Evolutionary conservation across 495 filamentous ascomycete species (phyloP), one percentile per base, ranked within the genome.

Genomic region (Aspergillus baeticus): DNA sequence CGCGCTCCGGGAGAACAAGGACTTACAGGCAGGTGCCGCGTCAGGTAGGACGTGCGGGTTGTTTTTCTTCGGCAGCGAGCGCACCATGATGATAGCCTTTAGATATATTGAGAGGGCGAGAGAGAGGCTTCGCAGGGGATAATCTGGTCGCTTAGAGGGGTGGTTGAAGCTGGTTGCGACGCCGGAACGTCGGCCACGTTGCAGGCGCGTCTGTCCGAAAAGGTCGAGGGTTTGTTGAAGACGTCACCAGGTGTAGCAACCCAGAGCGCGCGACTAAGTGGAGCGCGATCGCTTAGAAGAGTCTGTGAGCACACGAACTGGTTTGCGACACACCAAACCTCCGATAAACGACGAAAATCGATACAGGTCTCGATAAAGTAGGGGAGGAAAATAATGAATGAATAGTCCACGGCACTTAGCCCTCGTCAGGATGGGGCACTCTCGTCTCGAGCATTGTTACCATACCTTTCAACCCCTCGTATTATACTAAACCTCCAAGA

Each of bases 31-130:
- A 64, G 87, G 80, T 60, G 92, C 85, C 44, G 83, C 76, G 54
- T 92, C 86, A 34, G 89, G 80, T 21, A 81, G 78, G 68, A 97
- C 82, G 47, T 92, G 82, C 64, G 88, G 90, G 73, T 97, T 96
- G 62, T 77, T 73, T 65, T 77, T 81, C 62, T 78, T 81, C 0
- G 91, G 92, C 37, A 96, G 82, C 50, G 71, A 67, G 66, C 91
- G 75, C 68, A 68, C 66, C 89, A 91, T 91, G 72, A 54, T 67
- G 67, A 52, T 47, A 55, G 53, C n/a, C 17, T 23, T 10, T 14
- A 21, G 50, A 8, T 31, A 51, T n/a, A 7, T 36, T 35, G n/a
- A 23, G 39, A 8, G 51, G 34, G 6, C n/a, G 36, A 42, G 44
- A 18, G 44, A 18, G 14, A 42, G 10, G n/a, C 10, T 53, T 43